These are phyloP conservation scores for Akebia trifoliata DNA, from an alignment of 164 flowering plant species.

Conservation along the genomic window DNA sequence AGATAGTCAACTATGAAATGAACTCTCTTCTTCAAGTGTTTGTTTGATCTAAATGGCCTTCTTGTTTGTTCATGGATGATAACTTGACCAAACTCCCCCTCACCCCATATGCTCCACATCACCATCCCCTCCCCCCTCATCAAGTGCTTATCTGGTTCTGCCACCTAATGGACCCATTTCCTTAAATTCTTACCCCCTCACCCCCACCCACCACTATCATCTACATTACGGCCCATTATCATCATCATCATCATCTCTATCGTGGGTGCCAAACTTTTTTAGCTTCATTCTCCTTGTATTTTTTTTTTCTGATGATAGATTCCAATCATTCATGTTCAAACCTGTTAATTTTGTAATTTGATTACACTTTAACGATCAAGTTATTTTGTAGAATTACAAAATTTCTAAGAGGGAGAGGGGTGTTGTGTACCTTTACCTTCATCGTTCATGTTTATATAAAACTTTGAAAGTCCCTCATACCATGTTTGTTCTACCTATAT, in stretches of 20 bases:
- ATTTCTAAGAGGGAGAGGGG: too few relatives aligned
- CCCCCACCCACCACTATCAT: slow-evolving; percentile 1
- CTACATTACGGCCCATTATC: background rate
- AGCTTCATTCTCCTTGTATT: too few relatives aligned
- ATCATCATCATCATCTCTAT: background rate
- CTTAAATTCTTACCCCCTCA: background rate
- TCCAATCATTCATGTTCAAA: too few relatives aligned
- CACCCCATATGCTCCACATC: slow-evolving; percentile 10
- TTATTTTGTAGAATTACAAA: too few relatives aligned
- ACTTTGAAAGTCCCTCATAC: too few relatives aligned
- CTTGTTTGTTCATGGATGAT: too few relatives aligned
- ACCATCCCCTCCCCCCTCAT: background rate
- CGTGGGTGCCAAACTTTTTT: background rate
- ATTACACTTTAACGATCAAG: too few relatives aligned
- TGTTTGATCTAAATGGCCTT: slow-evolving; percentile 3
- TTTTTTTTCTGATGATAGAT: too few relatives aligned
- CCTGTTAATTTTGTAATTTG: too few relatives aligned
- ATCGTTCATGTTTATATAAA: too few relatives aligned
- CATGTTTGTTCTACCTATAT: too few relatives aligned
- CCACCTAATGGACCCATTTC: slow-evolving; percentile 6
- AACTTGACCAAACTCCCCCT: background rate
- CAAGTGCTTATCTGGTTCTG: background rate
- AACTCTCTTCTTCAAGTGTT: background rate
- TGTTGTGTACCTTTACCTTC: too few relatives aligned
- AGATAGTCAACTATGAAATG: slow-evolving; percentile 7